Base-by-base conservation (phyloP, 768 basidiomycete species). In the Nidularia pulvinata region DNA sequence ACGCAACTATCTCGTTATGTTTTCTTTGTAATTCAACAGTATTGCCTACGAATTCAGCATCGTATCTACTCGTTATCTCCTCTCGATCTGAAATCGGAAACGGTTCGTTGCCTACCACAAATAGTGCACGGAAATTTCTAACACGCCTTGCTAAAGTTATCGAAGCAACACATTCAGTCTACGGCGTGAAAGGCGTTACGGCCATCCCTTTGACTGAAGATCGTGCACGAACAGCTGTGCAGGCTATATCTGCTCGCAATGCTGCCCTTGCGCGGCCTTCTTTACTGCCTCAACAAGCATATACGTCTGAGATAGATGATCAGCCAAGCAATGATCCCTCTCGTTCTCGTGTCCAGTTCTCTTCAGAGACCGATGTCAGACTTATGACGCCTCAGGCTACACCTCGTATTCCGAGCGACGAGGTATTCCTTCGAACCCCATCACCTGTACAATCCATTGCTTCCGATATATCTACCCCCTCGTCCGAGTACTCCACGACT, bases 11-110 rank as follows among this genome's bases (percentile, higher is more conserved):
- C 58, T 55, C 52, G 45, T 45, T 54, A 51, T 43, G 33, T 43
- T 14, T 4, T 14, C 16, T 13, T 13, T 56, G 54, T 55, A 44
- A 6, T 50, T 39, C 30, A 51, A 30, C n/a, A 37, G 25, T 48
- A 50, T 48, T 49, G 54, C 46, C 56, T 50, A 43, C 55, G 49
- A 45, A 39, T 50, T 50, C 53, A 93, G 92, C 81, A 35, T 88
- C 91, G 7, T 86, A 92, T 72, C 69, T 94, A 14, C 70, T 94
- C 44, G 88, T 91, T 4, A 81, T 94, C 46, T 85, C 83, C 16
- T 76, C 82, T 1, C 80, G 81, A 54, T 71, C 72, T 45, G 79
- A 85, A 55, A 73, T 89, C 10, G 92, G 92, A 55, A 74, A 78
- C 57, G 65, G 92, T 90, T 65, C 70, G 89, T 76, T 39, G 46